Conservation (phyloP, 2,329 filamentous ascomycete species). For the Arthrobotrys iridis region DNA sequence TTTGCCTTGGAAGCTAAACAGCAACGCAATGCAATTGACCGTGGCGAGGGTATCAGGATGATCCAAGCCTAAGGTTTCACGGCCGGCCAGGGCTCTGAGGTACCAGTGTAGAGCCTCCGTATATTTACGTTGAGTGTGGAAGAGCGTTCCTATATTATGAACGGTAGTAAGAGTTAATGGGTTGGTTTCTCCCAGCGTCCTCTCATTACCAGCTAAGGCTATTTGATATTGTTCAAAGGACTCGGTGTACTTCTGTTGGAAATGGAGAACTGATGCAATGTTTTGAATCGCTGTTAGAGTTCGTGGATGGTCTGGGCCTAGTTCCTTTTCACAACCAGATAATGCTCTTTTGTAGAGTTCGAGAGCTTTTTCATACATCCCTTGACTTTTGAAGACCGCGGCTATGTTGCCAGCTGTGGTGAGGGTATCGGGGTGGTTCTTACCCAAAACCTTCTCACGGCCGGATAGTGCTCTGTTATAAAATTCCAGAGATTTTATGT, state of each 20-base stretch:
- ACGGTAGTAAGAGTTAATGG: slow-evolving; percentile 34
- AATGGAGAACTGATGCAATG: not conserved
- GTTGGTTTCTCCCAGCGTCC: slow-evolving; percentile 9
- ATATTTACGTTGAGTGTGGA: not conserved
- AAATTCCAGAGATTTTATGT: slow-evolving; percentile 31
- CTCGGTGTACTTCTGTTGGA: not conserved
- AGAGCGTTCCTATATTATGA: slow-evolving; percentile 30
- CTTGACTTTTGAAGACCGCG: slow-evolving; percentile 9
- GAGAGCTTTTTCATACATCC: slow-evolving; percentile 56
- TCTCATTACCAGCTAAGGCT: not conserved
- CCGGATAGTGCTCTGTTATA: slow-evolving; percentile 21
- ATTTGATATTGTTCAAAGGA: not conserved
- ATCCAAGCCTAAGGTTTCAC: slow-evolving; percentile 36
- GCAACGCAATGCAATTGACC: slow-evolving; percentile 32
- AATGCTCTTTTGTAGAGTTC: slow-evolving; percentile 46
- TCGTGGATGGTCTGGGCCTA: slow-evolving; percentile 29
- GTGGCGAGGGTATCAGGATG: slow-evolving; percentile 40
- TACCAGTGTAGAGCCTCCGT: slow-evolving; percentile 9
- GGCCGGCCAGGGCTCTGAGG: slow-evolving; percentile 12
- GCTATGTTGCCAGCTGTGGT: slow-evolving; percentile 50
- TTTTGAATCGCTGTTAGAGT: not conserved
- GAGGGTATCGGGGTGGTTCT: slow-evolving; percentile 15
- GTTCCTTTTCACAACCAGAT: not conserved
- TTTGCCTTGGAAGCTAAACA: slow-evolving; percentile 33
- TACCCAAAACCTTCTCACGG: slow-evolving; percentile 9